Evolutionary conservation across 2,329 filamentous ascomycete genomes (phyloP), one percentile per base, ranked within the genome.

Genomic region (Chalara sp.): DNA sequence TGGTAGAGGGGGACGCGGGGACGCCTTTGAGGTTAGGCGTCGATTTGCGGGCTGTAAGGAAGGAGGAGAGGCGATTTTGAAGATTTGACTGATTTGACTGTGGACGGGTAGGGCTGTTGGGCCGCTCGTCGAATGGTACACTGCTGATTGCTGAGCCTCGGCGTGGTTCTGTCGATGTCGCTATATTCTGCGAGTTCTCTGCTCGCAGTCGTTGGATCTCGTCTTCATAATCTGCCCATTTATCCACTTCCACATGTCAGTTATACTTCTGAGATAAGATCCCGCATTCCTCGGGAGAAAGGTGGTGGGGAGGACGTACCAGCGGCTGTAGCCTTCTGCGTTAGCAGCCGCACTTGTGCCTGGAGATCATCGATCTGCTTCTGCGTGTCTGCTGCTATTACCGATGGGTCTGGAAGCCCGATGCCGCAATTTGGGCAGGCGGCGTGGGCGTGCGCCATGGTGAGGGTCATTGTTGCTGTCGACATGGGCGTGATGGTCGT

Each of bases 141-240:
- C 45, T 37, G 48, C 37, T 54, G 44, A 47, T 41, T 50, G 47
- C 44, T 48, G 53, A 44, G 49, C 47, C 42, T 49, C 40, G 21
- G 35, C 33, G 7, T 32, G 32, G 13, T 32, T 43, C 46, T 49
- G 12, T 29, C 21, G 21, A 21, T 21, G 21, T 21, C n/a, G 4
- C 13, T 49, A 5, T 39, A 46, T 21, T 35, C 32, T 48, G 58
- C 49, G 35, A 59, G 46, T 57, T 59, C 57, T 59, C 47, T 63
- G 69, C 70, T 57, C 80, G 80, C 49, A 89, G 73, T 43, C 69
- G 72, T 43, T 80, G 74, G 40, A 90, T 76, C 65, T 90, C 85
- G 67, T 89, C 86, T 69, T 92, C 87, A 74, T 89, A 90, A 71
- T 89, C 84, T 63, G 87, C 85, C 78, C 79, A 83, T 64, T 76